phyloP scores from a whole-genome alignment of 768 basidiomycete genomes.

The Tricholoma flavovirens region DNA sequence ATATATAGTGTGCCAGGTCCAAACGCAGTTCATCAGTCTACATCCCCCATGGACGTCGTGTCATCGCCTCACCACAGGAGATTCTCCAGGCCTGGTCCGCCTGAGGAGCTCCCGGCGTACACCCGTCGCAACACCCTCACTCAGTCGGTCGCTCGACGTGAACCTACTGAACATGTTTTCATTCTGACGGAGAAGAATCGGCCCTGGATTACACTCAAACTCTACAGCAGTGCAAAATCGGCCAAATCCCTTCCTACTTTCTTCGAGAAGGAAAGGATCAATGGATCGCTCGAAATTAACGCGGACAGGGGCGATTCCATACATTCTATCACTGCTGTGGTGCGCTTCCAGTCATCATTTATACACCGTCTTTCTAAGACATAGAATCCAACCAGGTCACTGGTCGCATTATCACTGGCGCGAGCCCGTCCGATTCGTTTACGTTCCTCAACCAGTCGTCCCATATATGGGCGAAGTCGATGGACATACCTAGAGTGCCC shows the following conservation, averaged over 20 bases:
- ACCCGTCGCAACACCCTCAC: conserved; percentile 41
- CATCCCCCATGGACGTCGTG: conserved; percentile 37
- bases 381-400: conserved; percentile 31
- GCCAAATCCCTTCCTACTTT: conserved; percentile 45
- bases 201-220: conserved; percentile 40
- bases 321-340: conserved; percentile 39
- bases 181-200: conserved; percentile 35
- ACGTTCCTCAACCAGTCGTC: conserved; percentile 39
- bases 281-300: conserved; percentile 38
- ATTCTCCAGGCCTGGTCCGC: conserved; percentile 45
- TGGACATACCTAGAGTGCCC: conserved; percentile 33
- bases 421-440: conserved; percentile 35
- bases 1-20: conserved; percentile 17
- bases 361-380: background rate
- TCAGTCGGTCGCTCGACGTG: conserved; percentile 33
- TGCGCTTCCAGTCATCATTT: conserved; percentile 18
- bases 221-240: conserved; percentile 48
- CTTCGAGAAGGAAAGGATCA: conserved; percentile 51
- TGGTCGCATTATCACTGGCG: conserved; percentile 47
- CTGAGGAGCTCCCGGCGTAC: conserved; percentile 45
- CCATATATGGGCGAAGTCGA: conserved; percentile 45
- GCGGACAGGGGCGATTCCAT: conserved; percentile 50
- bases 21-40: background rate
- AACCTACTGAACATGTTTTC: conserved; percentile 45
- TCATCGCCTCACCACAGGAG: conserved; percentile 47